phyloP scores from a whole-genome alignment of 108 stramenopile genomes.

The Nitzschia sp. region DNA sequence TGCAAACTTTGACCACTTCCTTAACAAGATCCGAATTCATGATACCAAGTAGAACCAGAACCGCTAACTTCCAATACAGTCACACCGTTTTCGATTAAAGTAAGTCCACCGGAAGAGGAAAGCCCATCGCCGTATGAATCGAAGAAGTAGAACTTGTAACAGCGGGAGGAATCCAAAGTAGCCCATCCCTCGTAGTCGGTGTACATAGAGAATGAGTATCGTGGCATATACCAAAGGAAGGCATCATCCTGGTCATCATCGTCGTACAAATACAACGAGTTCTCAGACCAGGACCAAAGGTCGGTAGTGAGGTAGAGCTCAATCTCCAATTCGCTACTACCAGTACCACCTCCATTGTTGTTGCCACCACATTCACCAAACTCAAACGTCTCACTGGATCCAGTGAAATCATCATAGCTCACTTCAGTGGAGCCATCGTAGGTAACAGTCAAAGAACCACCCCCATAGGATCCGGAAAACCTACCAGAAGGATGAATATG shows the following conservation, averaged over 20 bases:
- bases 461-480: not conserved
- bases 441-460: not conserved
- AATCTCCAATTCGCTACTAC: not conserved
- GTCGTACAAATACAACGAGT: conserved; percentile 5
- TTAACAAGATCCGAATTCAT: conserved; percentile 5
- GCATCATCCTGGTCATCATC: not conserved
- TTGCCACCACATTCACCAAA: conserved; percentile 12
- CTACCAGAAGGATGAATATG: not conserved
- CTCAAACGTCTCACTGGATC: not conserved
- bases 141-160: conserved; percentile 16
- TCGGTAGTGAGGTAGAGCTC: not conserved
- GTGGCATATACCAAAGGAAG: not conserved
- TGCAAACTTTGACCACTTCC: no score
- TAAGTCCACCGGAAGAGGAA: not conserved
- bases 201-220: not conserved
- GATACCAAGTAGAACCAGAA: not conserved
- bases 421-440: not conserved
- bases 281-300: conserved; percentile 8
- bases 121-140: conserved; percentile 6
- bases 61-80: not conserved
- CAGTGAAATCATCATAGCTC: not conserved
- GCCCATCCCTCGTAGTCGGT: not conserved
- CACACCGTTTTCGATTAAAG: not conserved
- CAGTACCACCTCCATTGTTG: not conserved
- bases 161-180: not conserved